Conservation (phyloP, 371 early-diverging fungal species). For the Entomophthora muscae region DNA sequence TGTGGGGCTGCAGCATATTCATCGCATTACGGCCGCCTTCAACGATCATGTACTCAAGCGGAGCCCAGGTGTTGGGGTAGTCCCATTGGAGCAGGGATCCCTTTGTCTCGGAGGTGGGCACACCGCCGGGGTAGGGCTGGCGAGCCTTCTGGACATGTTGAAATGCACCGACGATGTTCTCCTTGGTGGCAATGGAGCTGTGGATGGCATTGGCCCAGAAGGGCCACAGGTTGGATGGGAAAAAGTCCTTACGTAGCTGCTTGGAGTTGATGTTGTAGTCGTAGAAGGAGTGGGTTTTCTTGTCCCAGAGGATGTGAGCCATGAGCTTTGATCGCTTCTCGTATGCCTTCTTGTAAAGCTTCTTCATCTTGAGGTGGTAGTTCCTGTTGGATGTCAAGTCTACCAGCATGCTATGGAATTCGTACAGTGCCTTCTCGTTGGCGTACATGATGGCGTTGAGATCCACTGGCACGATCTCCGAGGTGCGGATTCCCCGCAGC, state of each 20-base stretch:
- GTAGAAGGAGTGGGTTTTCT: conserved; percentile 14
- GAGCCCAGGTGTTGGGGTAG: conserved; percentile 69
- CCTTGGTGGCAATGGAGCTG: conserved; percentile 12
- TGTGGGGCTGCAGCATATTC: neutral
- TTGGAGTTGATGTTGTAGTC: conserved; percentile 18
- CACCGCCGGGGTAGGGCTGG: conserved; percentile 31
- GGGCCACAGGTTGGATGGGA: conserved; percentile 10
- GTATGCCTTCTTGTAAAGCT: conserved; percentile 13
- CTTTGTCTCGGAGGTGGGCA: conserved; percentile 34
- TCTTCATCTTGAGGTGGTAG: neutral
- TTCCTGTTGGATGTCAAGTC: neutral
- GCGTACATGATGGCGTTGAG: conserved; percentile 67
- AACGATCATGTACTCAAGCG: conserved; percentile 31
- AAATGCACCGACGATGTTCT: conserved; percentile 16
- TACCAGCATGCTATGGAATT: conserved; percentile 19
- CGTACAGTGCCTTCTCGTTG: conserved; percentile 37
- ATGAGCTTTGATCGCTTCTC: conserved; percentile 16
- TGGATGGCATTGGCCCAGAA: conserved; percentile 22
- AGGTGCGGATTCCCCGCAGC: conserved; percentile 32
- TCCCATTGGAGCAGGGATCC: conserved; percentile 73
- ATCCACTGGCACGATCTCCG: conserved; percentile 60
- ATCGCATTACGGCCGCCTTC: conserved; percentile 23
- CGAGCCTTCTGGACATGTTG: conserved; percentile 16
- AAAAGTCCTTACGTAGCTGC: neutral
- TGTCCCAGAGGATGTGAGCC: conserved; percentile 20